A percentile compares a stretch with the other conserved stretches of the same genome.
Conservation (phyloP, 2,329 filamentous ascomycete genomes). For the Talaromyces sp. region DNA sequence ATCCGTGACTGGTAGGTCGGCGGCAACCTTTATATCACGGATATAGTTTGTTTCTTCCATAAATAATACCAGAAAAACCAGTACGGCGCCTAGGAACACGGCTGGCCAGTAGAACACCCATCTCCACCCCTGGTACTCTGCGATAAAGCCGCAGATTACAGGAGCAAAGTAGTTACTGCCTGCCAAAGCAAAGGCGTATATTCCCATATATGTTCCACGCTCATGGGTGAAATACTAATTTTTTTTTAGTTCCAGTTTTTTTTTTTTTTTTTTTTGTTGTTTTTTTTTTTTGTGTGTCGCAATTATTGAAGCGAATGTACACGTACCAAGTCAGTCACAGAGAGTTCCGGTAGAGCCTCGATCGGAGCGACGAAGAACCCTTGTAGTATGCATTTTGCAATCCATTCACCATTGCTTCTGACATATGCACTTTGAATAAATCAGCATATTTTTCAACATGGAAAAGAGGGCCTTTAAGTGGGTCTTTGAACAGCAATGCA, state of each 20-base stretch:
- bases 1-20: not conserved
- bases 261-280: too few species aligned
- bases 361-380: constrained; percentile 39
- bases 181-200: constrained; percentile 36
- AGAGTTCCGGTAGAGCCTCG: constrained; percentile 37
- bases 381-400: constrained; percentile 30
- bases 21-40: constrained; percentile 15
- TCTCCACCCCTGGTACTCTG: constrained; percentile 41
- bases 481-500: not conserved
- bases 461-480: not conserved
- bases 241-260: not conserved
- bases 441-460: constrained; percentile 8
- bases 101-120: constrained; percentile 50
- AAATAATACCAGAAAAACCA: constrained; percentile 49
- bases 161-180: constrained; percentile 42
- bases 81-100: constrained; percentile 43
- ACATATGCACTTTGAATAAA: constrained; percentile 24
- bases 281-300: not conserved
- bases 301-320: not conserved
- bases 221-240: constrained; percentile 39
- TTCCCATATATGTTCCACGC: constrained; percentile 35
- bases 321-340: constrained; percentile 38
- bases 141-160: constrained; percentile 44
- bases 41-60: constrained; percentile 53
- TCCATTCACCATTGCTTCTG: constrained; percentile 32